Conservation (phyloP, 2,329 filamentous ascomycete genomes). For the Diaporthe ampelina region DNA sequence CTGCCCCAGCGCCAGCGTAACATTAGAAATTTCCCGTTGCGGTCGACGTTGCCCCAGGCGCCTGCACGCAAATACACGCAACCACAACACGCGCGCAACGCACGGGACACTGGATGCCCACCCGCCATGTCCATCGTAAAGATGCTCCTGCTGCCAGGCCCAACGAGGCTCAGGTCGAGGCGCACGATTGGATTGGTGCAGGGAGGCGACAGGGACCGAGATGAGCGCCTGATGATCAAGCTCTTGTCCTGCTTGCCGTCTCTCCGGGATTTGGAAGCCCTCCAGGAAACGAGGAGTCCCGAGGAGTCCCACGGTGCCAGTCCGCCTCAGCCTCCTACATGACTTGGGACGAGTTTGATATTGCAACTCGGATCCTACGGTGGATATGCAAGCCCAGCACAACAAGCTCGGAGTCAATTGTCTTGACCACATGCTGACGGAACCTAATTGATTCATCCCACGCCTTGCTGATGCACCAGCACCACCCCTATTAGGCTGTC, state of each 20-base stretch:
- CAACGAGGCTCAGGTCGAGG: not conserved
- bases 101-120: slow-evolving; percentile 15
- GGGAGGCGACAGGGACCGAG: slow-evolving; percentile 28
- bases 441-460: slow-evolving; percentile 15
- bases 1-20: slow-evolving; percentile 33
- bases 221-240: slow-evolving; percentile 28
- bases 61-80: not conserved
- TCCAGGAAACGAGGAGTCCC: not conserved
- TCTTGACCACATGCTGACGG: slow-evolving; percentile 12
- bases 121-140: not conserved
- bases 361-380: slow-evolving; percentile 4
- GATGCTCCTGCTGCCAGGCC: not conserved
- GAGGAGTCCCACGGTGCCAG: not conserved
- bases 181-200: not conserved
- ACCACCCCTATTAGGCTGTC: not conserved
- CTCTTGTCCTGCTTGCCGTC: not conserved
- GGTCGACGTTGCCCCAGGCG: slow-evolving; percentile 1
- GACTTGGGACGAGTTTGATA: slow-evolving; percentile 32
- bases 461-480: not conserved
- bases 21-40: slow-evolving; percentile 35
- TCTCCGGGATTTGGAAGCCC: not conserved
- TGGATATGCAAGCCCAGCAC: not conserved
- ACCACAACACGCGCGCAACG: not conserved
- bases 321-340: slow-evolving; percentile 22
- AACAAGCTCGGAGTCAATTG: slow-evolving; percentile 23